Conservation (phyloP, 768 basidiomycete species). For the Omphalotus guepiniiformis region DNA sequence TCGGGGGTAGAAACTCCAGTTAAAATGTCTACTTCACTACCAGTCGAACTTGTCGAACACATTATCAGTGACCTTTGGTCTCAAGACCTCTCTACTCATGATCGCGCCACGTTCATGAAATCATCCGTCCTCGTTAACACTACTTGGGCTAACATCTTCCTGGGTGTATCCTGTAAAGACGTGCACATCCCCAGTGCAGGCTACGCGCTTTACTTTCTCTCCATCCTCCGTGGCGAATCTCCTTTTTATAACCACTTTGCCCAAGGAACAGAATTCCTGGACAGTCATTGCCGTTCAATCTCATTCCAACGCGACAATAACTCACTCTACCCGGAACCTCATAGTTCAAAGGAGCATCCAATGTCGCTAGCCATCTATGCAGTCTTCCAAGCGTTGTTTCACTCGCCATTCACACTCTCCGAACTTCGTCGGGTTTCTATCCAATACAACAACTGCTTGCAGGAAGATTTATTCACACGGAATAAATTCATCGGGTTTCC, state of each 20-base stretch:
- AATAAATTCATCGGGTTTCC: conserved; percentile 2
- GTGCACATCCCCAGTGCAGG: conserved; percentile 1
- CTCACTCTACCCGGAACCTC: neutral
- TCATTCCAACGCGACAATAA: conserved; percentile 2
- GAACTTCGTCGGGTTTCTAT: conserved; percentile 4
- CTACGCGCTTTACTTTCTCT: conserved; percentile 1
- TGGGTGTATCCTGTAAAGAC: neutral
- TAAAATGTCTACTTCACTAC: neutral
- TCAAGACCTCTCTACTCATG: neutral
- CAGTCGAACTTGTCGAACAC: neutral
- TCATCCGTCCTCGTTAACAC: neutral
- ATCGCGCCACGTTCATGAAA: conserved; percentile 4
- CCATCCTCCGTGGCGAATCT: conserved; percentile 3
- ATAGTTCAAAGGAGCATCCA: neutral
- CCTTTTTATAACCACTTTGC: neutral
- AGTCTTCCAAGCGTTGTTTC: neutral
- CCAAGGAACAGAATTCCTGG: neutral
- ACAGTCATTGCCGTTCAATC: neutral
- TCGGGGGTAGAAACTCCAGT: too few species aligned
- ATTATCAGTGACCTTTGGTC: neutral
- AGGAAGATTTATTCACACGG: neutral
- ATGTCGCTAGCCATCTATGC: conserved; percentile 2
- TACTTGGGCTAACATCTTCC: neutral
- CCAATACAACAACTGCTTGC: neutral
- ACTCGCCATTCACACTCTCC: neutral